These are phyloP conservation scores for Aspergillus sp. DNA, from an alignment of 2,329 filamentous ascomycete species.

Conservation along the genomic window DNA sequence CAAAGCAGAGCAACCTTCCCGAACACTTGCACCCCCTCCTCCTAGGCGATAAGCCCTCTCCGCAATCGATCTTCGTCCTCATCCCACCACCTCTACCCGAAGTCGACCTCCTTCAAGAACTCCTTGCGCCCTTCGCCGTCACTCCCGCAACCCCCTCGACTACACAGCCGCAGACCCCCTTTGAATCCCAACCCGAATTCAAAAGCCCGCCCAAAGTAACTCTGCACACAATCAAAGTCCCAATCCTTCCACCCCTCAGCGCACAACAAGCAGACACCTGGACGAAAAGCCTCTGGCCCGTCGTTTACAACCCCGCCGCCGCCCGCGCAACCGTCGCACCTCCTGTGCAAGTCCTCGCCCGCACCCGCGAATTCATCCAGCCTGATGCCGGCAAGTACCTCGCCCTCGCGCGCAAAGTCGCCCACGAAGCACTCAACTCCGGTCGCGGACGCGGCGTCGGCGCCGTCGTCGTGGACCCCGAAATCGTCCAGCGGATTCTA, in stretches of 20 bases:
- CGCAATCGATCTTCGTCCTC: conserved; percentile 46
- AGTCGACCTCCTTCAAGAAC: conserved; percentile 33
- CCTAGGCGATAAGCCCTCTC: conserved; percentile 24
- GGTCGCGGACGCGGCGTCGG: conserved; percentile 47
- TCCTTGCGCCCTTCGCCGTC: conserved; percentile 48
- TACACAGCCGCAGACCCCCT: not conserved
- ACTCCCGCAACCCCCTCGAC: conserved; percentile 25
- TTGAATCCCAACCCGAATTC: not conserved
- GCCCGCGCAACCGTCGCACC: conserved; percentile 49
- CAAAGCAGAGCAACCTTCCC: conserved; percentile 41
- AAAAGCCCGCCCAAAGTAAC: not conserved
- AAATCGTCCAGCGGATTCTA: conserved; percentile 35
- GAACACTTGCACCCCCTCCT: conserved; percentile 31
- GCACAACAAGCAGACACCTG: conserved; percentile 47
- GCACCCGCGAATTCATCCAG: conserved; percentile 40
- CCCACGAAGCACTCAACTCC: conserved; percentile 41
- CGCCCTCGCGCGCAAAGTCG: conserved; percentile 44
- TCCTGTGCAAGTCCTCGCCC: conserved; percentile 43
- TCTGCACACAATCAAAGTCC: conserved; percentile 42
- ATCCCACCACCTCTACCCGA: conserved; percentile 48
- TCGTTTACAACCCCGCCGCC: conserved; percentile 50
- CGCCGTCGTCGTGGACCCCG: conserved; percentile 51
- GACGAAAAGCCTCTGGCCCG: conserved; percentile 49
- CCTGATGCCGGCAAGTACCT: conserved; percentile 46
- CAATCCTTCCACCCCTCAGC: conserved; percentile 47